Conservation (phyloP, 257 asterid species). For the Fraxinus anomala region DNA sequence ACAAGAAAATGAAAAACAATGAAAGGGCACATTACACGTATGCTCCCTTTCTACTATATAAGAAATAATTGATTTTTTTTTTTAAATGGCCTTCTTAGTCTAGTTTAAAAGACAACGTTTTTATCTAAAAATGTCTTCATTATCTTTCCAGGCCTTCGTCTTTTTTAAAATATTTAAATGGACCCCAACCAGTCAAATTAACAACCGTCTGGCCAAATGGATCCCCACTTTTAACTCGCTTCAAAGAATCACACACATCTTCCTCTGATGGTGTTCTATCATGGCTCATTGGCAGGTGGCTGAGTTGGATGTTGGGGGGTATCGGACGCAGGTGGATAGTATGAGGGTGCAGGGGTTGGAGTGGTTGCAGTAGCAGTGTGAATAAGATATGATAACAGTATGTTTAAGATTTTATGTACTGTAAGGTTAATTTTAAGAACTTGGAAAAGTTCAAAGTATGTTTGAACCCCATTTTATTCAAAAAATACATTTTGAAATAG, state of each 20-base stretch:
- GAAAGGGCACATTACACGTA: slow-evolving; percentile 13
- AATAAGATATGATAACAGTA: background rate
- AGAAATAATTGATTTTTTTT: background rate
- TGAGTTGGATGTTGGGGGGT: background rate
- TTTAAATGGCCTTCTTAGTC: background rate
- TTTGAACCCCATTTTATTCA: no score
- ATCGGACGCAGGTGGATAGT: background rate
- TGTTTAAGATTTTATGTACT: background rate
- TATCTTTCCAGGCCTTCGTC: background rate
- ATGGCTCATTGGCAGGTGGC: background rate
- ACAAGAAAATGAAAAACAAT: background rate
- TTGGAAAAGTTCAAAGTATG: background rate
- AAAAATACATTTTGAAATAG: no score
- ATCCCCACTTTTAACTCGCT: background rate
- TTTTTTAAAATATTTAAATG: background rate
- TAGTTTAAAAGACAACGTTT: background rate
- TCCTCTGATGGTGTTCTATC: background rate
- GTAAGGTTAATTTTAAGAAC: background rate
- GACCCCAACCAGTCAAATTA: background rate
- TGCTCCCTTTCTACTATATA: background rate
- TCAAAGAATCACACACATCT: background rate
- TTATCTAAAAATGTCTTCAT: background rate
- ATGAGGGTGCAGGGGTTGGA: background rate
- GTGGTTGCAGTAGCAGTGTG: background rate
- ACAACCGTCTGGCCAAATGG: background rate